Conservation (phyloP, 2,329 filamentous ascomycete genomes). For the Neofusicoccum sp. region DNA sequence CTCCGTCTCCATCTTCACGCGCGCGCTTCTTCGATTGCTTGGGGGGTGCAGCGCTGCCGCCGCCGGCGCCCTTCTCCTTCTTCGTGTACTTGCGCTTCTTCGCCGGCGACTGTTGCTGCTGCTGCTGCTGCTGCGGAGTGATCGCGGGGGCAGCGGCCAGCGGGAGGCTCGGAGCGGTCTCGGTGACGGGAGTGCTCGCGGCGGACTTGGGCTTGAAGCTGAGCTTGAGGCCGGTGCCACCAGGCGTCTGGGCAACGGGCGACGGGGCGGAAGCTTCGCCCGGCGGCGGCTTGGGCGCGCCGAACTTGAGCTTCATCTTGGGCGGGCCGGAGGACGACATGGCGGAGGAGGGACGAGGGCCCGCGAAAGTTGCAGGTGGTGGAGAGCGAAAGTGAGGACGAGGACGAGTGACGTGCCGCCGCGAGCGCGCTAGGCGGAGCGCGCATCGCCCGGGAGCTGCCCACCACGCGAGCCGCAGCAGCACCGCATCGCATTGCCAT, state of each 20-base stretch:
- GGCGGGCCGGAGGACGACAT: slow-evolving; percentile 12
- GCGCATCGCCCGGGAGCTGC: slow-evolving; percentile 1
- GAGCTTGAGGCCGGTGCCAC: slow-evolving; percentile 43
- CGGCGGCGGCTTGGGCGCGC: background rate
- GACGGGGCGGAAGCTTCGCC: slow-evolving; percentile 6
- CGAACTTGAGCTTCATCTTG: slow-evolving; percentile 35
- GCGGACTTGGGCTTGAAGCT: slow-evolving; percentile 35
- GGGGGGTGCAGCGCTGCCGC: slow-evolving; percentile 34
- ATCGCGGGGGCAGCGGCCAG: slow-evolving; percentile 41
- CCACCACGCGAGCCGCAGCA: background rate
- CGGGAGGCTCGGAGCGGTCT: slow-evolving; percentile 33
- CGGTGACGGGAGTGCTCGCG: slow-evolving; percentile 29
- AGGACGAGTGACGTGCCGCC: slow-evolving; percentile 9
- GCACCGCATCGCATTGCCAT: background rate
- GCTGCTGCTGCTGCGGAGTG: background rate
- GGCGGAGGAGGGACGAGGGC: background rate
- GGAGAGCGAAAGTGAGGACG: slow-evolving; percentile 10
- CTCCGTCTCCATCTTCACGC: slow-evolving; percentile 39
- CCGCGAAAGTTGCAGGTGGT: background rate
- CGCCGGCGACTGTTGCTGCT: slow-evolving; percentile 24
- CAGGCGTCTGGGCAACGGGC: slow-evolving; percentile 16
- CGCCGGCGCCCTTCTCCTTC: slow-evolving; percentile 37
- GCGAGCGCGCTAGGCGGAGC: background rate
- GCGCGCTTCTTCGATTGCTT: slow-evolving; percentile 41
- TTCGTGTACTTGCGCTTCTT: slow-evolving; percentile 49